Conservation (phyloP, 768 basidiomycete species). For the Tulasnella sp. region DNA sequence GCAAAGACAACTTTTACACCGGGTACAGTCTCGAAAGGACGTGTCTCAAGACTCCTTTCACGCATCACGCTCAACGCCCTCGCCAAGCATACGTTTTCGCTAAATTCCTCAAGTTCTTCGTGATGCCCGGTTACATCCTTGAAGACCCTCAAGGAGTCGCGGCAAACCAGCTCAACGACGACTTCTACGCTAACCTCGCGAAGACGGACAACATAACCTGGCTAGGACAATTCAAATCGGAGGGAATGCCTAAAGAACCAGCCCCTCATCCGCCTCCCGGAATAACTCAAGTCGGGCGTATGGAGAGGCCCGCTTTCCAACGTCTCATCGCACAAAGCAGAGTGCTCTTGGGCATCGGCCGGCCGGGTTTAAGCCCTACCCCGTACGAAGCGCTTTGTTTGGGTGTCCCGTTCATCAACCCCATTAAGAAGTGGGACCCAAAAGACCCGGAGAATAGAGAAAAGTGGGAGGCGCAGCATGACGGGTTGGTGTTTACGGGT, state of each 20-base stretch:
- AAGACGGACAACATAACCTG: conserved; percentile 1
- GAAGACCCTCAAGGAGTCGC: background rate
- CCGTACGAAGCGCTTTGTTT: conserved; percentile 38
- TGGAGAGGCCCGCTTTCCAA: background rate
- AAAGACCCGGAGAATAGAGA: conserved; percentile 39
- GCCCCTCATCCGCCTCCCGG: background rate
- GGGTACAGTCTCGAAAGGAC: conserved; percentile 34
- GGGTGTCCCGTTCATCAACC: conserved; percentile 44
- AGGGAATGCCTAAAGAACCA: background rate
- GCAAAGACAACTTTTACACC: conserved; percentile 27
- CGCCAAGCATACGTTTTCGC: conserved; percentile 33
- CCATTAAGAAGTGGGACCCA: conserved; percentile 39
- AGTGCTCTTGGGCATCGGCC: conserved; percentile 35
- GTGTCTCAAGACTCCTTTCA: conserved; percentile 22
- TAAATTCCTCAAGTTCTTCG: conserved; percentile 27
- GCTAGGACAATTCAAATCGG: background rate
- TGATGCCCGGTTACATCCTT: background rate
- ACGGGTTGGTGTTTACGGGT: conserved; percentile 36
- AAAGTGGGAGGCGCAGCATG: conserved; percentile 41
- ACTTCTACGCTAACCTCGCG: background rate
- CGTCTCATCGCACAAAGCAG: conserved; percentile 1
- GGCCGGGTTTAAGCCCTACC: conserved; percentile 34
- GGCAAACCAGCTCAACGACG: background rate
- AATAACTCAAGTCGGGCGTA: background rate
- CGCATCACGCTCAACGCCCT: conserved; percentile 17